A percentile compares a stretch with the other conserved stretches of the same genome.
Evolutionary conservation across 805 yeast genomes (phyloP).

Genomic region (Debaryomyces prosopidis): DNA sequence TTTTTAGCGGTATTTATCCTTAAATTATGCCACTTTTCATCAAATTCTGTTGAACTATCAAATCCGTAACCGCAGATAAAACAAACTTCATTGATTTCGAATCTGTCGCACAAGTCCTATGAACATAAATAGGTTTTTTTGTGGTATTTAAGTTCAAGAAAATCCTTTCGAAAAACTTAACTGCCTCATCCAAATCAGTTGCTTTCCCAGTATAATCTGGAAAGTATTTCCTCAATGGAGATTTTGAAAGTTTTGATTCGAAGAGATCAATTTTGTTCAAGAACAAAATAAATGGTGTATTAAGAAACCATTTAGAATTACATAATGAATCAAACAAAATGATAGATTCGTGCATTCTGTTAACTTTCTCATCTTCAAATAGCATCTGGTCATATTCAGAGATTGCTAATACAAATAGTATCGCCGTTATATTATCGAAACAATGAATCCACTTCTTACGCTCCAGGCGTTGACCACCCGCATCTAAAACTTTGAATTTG

Average conservation of each 20-base stretch:
- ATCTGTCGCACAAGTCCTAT: slow-evolving; percentile 95
- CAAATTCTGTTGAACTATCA: slow-evolving; percentile 81
- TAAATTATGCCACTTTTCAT: slow-evolving; percentile 73
- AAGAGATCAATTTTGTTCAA: slow-evolving; percentile 86
- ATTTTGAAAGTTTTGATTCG: slow-evolving; percentile 61
- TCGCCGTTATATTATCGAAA: slow-evolving; percentile 85
- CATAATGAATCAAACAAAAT: slow-evolving; percentile 79
- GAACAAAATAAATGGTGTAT: slow-evolving; percentile 87
- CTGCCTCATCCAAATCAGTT: slow-evolving; percentile 63
- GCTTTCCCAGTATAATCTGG: slow-evolving; percentile 73
- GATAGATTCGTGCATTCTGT: slow-evolving; percentile 88
- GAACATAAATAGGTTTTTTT: slow-evolving; percentile 80
- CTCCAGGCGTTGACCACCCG: slow-evolving; percentile 94
- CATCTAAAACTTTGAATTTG: slow-evolving; percentile 80
- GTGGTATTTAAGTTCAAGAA: slow-evolving; percentile 66
- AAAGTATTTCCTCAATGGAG: slow-evolving; percentile 71
- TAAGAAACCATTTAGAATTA: slow-evolving; percentile 80
- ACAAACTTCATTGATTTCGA: slow-evolving; percentile 86
- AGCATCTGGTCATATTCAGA: slow-evolving; percentile 91
- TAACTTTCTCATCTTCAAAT: slow-evolving; percentile 86
- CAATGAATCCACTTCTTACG: slow-evolving; percentile 94
- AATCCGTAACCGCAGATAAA: slow-evolving; percentile 87
- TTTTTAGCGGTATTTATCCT: not conserved
- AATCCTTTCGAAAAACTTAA: slow-evolving; percentile 66
- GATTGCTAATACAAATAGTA: slow-evolving; percentile 84